phyloP scores from a whole-genome alignment of 1,139 yeast species.

The Yamadazyma trypodendri region DNA sequence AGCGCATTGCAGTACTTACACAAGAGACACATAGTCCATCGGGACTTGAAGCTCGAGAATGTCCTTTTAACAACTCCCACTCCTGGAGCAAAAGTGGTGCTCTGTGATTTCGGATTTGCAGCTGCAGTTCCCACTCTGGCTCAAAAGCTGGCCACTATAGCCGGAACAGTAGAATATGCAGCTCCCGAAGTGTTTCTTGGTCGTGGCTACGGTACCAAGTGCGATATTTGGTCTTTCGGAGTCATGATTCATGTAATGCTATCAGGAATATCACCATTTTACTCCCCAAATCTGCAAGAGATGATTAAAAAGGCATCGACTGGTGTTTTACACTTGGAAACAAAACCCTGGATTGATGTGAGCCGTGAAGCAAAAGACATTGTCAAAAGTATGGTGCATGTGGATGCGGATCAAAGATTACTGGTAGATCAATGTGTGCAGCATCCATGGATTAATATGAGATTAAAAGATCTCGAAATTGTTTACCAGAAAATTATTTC shows the following conservation, averaged over 20 bases:
- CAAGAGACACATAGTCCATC: slow-evolving; percentile 18
- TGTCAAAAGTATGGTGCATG: neutral
- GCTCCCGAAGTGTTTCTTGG: slow-evolving; percentile 52
- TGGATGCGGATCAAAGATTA: slow-evolving; percentile 36
- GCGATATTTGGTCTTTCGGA: slow-evolving; percentile 72
- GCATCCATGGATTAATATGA: slow-evolving; percentile 46
- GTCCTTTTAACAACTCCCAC: slow-evolving; percentile 51
- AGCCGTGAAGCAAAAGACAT: neutral
- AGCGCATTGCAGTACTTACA: slow-evolving; percentile 57
- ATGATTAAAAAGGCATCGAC: slow-evolving; percentile 38
- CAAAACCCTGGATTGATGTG: slow-evolving; percentile 34
- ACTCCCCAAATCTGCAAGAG: slow-evolving; percentile 35
- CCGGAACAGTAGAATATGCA: slow-evolving; percentile 67
- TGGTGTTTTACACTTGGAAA: slow-evolving; percentile 41
- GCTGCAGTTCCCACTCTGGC: slow-evolving; percentile 23
- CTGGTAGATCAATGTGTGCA: slow-evolving; percentile 24
- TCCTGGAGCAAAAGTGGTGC: slow-evolving; percentile 48
- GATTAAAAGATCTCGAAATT: slow-evolving; percentile 14
- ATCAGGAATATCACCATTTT: slow-evolving; percentile 64
- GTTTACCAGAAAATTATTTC: slow-evolving; percentile 12
- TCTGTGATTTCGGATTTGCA: slow-evolving; percentile 72
- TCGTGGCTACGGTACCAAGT: slow-evolving; percentile 50
- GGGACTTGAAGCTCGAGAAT: slow-evolving; percentile 49
- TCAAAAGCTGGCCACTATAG: slow-evolving; percentile 51
- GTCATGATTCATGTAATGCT: slow-evolving; percentile 54